Evolutionary conservation across 805 yeast species (phyloP).

Genomic region (Spathaspora sp.): DNA sequence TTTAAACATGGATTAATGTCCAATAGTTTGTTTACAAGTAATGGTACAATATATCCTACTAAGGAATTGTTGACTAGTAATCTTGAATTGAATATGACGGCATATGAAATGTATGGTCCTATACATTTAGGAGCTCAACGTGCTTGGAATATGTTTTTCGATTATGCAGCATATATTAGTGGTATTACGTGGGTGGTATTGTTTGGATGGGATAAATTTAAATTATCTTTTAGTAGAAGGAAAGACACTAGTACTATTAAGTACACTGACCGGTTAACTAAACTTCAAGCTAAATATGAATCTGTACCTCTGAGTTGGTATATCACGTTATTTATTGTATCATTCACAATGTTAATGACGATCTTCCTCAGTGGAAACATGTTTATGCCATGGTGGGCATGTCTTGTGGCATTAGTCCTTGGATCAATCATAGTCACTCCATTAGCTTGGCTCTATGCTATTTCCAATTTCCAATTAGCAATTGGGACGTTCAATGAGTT

Average conservation of each 20-base stretch:
- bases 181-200: constrained; percentile 44
- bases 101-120: constrained; percentile 43
- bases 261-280: constrained; percentile 42
- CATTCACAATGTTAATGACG: constrained; percentile 31
- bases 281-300: constrained; percentile 32
- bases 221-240: constrained; percentile 12
- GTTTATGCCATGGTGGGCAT: constrained; percentile 43
- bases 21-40: constrained; percentile 32
- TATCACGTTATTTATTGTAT: constrained; percentile 25
- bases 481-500: constrained; percentile 51
- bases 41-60: constrained; percentile 43
- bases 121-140: constrained; percentile 46
- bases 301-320: constrained; percentile 48
- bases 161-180: constrained; percentile 49
- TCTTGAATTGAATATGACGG: constrained; percentile 40
- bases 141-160: constrained; percentile 50
- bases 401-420: constrained; percentile 39
- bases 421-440: constrained; percentile 48
- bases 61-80: constrained; percentile 36
- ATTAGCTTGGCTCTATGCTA: constrained; percentile 47
- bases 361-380: constrained; percentile 30
- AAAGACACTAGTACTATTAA: not conserved
- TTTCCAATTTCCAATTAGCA: constrained; percentile 50
- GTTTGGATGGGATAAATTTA: constrained; percentile 29
- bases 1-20: constrained; percentile 45